A percentile compares a stretch with the other conserved stretches of the same genome.
Evolutionary conservation across 2,329 filamentous ascomycete genomes (phyloP).

Genomic region (Fusarium oligoseptatum): DNA sequence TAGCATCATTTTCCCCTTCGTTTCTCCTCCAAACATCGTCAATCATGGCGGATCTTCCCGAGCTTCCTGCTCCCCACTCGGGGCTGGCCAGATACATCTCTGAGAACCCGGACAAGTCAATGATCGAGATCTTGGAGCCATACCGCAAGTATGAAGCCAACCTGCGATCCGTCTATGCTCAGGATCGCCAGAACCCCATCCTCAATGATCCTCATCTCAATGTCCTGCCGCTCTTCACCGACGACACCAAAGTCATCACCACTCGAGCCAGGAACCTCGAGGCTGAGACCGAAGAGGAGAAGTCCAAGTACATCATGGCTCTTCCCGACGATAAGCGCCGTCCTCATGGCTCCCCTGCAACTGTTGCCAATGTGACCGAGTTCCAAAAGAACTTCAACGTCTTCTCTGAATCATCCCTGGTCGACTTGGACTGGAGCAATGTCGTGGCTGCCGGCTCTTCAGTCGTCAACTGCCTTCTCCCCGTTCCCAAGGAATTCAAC

Average conservation of each 20-base stretch:
- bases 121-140: slow-evolving; percentile 72
- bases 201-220: slow-evolving; percentile 72
- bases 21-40: not conserved
- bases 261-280: slow-evolving; percentile 72
- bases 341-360: slow-evolving; percentile 72
- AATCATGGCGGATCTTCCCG: slow-evolving; percentile 56
- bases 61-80: slow-evolving; percentile 61
- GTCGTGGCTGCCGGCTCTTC: slow-evolving; percentile 85
- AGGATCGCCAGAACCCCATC: slow-evolving; percentile 71
- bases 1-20: not conserved
- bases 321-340: slow-evolving; percentile 73
- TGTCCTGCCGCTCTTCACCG: slow-evolving; percentile 74
- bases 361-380: slow-evolving; percentile 75
- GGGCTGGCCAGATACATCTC: slow-evolving; percentile 67
- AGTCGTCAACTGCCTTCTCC: slow-evolving; percentile 82
- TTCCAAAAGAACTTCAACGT: slow-evolving; percentile 85
- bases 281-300: slow-evolving; percentile 70
- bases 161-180: slow-evolving; percentile 76
- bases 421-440: slow-evolving; percentile 85
- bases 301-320: slow-evolving; percentile 77
- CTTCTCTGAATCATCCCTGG: slow-evolving; percentile 83
- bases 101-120: slow-evolving; percentile 64
- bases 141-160: slow-evolving; percentile 77
- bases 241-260: slow-evolving; percentile 68
- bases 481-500: slow-evolving; percentile 73